Conservation (phyloP, 306 rosid species). For the Ziziphus jujuba region DNA sequence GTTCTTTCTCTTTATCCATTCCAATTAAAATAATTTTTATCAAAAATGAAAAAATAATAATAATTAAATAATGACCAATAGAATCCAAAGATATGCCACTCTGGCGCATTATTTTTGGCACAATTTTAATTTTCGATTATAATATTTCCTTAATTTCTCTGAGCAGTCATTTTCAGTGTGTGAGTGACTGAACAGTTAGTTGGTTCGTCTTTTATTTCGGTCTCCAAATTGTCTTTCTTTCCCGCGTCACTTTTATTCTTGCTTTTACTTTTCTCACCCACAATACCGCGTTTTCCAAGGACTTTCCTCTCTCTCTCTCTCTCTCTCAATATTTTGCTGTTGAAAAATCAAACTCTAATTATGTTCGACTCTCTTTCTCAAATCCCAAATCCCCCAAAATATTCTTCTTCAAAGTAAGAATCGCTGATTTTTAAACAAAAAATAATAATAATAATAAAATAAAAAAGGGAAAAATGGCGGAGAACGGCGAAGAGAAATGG, state of each 20-base stretch:
- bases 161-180: neutral
- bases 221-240: neutral
- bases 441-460: neutral
- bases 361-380: neutral
- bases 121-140: no score
- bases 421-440: neutral
- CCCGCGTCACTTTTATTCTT: neutral
- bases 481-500: conserved; percentile 91
- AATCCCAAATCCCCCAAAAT: neutral
- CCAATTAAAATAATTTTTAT: no score
- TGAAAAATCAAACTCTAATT: neutral
- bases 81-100: neutral
- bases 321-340: neutral
- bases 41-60: no score
- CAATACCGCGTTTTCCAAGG: conserved; percentile 54
- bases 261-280: conserved; percentile 12
- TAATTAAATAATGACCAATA: neutral
- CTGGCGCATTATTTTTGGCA: no score
- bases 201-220: neutral
- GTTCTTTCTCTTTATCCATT: conserved; percentile 15
- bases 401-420: neutral
- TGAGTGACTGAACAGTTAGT: no score
- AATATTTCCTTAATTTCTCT: neutral
- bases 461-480: conserved; percentile 48
- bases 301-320: conserved; percentile 1